Evolutionary conservation across 129 eudicot species (phyloP), one percentile per base, ranked within the genome.

Genomic region (Saposhnikovia divaricata): DNA sequence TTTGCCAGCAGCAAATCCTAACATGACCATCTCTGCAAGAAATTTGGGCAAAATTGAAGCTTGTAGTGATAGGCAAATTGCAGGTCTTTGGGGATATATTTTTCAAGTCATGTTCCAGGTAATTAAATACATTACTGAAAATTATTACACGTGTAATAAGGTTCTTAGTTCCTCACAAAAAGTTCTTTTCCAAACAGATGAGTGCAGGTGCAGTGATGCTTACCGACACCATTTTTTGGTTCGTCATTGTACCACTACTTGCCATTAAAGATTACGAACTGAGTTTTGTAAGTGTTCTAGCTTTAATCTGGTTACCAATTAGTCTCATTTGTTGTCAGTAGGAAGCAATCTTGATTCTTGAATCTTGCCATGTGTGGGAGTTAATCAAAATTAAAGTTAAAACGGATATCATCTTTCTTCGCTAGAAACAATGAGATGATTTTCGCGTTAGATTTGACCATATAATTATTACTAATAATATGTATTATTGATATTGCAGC

Each of bases 161-260:
- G 55, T 27, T 74, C 15, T 74, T 44, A 12, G 16, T 27, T 46
- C 31, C 78, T 74, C 42, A 74, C 34, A 46, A 1, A 19, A 44
- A 45, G 61, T 16, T 39, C 45, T 69, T 12, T 80, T 45, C 15
- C 34, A 19, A 81, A 77, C 88, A 91, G 97, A 92, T 92, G 97
- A 89, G 90, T 83, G 98, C 98, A 83, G 98, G 98, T 19, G 98
- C 98, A 7, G 92, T 94, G 80, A 86, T 92, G 86, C 97, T 94
- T 80, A 94, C 98, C 6, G 98, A 94, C 82, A 84, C 91, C 38
- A 96, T 94, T 28, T 94, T 94, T 72, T 94, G 98, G 98, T 92
- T 89, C 83, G 84, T 94, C 66, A 87, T 94, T 13, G 92, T 94
- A 16, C 98, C 98, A 9, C 90, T 94, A 83, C 96, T 94, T 75